Evolutionary conservation across 2,329 filamentous ascomycete species (phyloP).

Genomic region (Exophiala mesophila): DNA sequence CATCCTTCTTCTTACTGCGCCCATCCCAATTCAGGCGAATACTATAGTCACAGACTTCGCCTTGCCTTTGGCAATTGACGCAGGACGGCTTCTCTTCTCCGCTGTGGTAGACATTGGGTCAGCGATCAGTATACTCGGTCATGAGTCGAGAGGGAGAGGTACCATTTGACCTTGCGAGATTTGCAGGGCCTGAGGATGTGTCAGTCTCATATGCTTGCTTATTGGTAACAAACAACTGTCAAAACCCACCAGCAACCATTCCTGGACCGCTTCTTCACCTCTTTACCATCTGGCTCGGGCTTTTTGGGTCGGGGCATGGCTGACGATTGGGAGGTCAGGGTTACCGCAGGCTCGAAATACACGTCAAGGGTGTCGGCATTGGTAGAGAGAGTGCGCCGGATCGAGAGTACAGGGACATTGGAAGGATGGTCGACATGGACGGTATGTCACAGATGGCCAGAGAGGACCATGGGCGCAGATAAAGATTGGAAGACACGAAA

Average conservation of each 20-base stretch:
- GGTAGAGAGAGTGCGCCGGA: no score
- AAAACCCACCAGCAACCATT: constrained; percentile 60
- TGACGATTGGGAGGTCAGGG: constrained; percentile 7
- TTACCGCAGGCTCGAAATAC: constrained; percentile 9
- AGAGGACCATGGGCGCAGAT: no score
- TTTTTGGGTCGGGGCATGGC: constrained; percentile 63
- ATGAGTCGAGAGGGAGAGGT: constrained; percentile 22
- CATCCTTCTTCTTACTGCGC: constrained; percentile 55
- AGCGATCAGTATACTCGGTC: constrained; percentile 10
- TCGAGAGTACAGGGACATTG: no score
- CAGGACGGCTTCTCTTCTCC: constrained; percentile 72
- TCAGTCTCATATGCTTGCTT: not conserved
- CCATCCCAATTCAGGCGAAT: constrained; percentile 79
- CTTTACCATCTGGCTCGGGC: constrained; percentile 46
- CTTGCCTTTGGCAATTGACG: constrained; percentile 65
- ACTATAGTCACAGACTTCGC: constrained; percentile 73
- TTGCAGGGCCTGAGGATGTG: constrained; percentile 64
- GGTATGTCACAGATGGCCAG: no score
- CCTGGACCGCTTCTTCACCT: constrained; percentile 61
- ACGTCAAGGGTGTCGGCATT: no score
- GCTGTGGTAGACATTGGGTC: constrained; percentile 30
- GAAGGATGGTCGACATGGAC: no score
- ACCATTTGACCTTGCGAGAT: constrained; percentile 72
- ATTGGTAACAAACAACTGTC: not conserved
- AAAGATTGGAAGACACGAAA: no score